Base-by-base conservation (phyloP, 208 protist genomes). In the Wallacemonas collosoma region DNA sequence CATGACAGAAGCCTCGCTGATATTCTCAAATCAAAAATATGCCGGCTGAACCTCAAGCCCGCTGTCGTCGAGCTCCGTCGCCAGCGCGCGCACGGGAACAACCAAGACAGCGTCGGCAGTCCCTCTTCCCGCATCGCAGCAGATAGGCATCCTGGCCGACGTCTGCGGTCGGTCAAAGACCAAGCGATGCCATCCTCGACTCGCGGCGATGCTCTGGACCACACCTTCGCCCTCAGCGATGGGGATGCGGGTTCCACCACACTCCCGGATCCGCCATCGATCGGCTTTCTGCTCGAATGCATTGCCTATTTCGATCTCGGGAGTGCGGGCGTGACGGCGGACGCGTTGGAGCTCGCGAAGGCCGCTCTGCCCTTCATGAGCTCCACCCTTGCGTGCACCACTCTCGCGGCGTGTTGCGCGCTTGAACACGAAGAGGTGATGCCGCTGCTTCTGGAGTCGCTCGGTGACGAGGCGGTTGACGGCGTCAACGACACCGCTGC, bases 271-370 rank as follows among this genome's bases (percentile, higher is more conserved):
- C 90, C 90, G 11, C 26, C 73, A 1, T 72, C 82, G 12, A 79
- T 96, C 17, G 71, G 78, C 53, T 74, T 80, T 36, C 70, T 96
- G 66, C 64, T 96, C 7, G 91, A 96, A 74, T 91, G 81, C 61
- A 68, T 96, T 0, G 89, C 85, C 1, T 89, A 94, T 78, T 93
- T 94, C 64, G 77, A 90, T 35, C 76, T 96, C 17, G 82, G 81
- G 45, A 71, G 82, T 15, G 86, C 71, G 36, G 68, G 76, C 1
- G 79, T 93, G 8, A 83, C 89, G 2, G 51, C 45, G 41, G 89
- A 85, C 53, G 89, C 91, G 5, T 66, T 93, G 60, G 64, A 81
- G 57, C 78, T 94, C 5, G 83, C 88, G 43, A 72, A 75, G 74
- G 74, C 76, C 40, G 81, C 78, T 57, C 64, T 91, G 1, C 80